A percentile compares a stretch with the other conserved stretches of the same genome.
These are phyloP conservation scores for Cladophialophora chaetospira DNA, from an alignment of 2,329 filamentous ascomycete species.

Conservation along the genomic window DNA sequence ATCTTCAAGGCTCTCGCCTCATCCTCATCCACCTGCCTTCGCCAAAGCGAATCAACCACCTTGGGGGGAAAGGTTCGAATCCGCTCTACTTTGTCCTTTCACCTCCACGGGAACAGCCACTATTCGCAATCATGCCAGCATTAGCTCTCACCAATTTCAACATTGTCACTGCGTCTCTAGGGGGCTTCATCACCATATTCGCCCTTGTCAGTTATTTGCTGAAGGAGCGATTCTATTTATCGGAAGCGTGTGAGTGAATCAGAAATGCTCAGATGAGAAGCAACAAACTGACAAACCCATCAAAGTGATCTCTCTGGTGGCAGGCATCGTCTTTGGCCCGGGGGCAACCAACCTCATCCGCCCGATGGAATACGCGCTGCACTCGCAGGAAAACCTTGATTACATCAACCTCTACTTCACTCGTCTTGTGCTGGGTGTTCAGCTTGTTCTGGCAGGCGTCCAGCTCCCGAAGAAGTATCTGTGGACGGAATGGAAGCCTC, in stretches of 20 bases:
- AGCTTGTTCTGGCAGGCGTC: slow-evolving; percentile 84
- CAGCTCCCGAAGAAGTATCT: slow-evolving; percentile 85
- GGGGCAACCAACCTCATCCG: slow-evolving; percentile 74
- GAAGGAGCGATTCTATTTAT: slow-evolving; percentile 89
- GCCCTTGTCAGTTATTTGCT: slow-evolving; percentile 85
- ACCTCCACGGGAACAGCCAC: no score
- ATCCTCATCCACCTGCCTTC: neutral
- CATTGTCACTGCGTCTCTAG: slow-evolving; percentile 75
- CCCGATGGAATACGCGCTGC: slow-evolving; percentile 72
- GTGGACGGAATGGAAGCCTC: slow-evolving; percentile 72
- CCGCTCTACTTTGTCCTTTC: no score
- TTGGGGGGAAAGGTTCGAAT: neutral
- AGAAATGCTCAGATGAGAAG: slow-evolving; percentile 4
- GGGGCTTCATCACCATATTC: slow-evolving; percentile 88
- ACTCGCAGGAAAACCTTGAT: slow-evolving; percentile 61
- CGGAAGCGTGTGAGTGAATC: slow-evolving; percentile 74
- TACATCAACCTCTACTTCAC: slow-evolving; percentile 80
- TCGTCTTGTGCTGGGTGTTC: slow-evolving; percentile 83
- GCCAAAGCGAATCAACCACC: neutral
- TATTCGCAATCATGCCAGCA: neutral
- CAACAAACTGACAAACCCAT: slow-evolving; percentile 17
- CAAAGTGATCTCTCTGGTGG: slow-evolving; percentile 78
- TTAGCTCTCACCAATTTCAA: slow-evolving; percentile 67
- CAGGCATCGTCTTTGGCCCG: slow-evolving; percentile 77
- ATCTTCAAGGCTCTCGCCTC: neutral